phyloP scores from a whole-genome alignment of 306 rosid genomes.

The Dicorynia guianensis region DNA sequence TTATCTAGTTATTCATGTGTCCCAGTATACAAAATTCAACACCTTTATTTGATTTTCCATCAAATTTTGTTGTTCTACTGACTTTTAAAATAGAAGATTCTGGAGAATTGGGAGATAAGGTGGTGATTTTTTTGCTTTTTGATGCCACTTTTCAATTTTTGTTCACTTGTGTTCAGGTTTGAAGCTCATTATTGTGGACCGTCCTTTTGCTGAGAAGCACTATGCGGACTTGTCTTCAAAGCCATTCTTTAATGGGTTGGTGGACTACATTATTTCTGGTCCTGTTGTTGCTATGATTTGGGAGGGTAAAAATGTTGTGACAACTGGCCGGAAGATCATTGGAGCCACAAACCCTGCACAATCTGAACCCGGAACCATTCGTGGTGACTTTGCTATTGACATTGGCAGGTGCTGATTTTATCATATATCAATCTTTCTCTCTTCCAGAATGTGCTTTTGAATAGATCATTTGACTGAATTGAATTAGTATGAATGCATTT shows the following conservation, averaged over 20 bases:
- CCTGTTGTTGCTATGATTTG: constrained; percentile 77
- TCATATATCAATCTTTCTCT: no score
- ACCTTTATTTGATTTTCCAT: no score
- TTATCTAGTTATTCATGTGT: no score
- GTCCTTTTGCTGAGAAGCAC: constrained; percentile 69
- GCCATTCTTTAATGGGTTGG: constrained; percentile 72
- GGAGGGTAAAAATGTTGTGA: constrained; percentile 74
- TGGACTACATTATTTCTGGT: constrained; percentile 69
- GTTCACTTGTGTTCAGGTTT: constrained; percentile 48
- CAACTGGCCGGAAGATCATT: constrained; percentile 68
- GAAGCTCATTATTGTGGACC: constrained; percentile 67
- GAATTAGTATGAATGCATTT: no score
- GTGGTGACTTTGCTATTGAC: constrained; percentile 69
- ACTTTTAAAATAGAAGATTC: no score
- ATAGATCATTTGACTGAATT: no score
- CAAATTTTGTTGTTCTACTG: no score
- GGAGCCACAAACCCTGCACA: constrained; percentile 73
- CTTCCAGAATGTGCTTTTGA: no score
- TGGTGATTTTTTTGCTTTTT: no score
- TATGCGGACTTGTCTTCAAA: constrained; percentile 71
- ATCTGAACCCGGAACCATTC: constrained; percentile 65
- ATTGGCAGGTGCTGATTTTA: constrained; percentile 55
- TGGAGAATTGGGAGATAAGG: no score
- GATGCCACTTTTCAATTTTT: no score
- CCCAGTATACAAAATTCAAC: no score